A percentile compares a stretch with the other conserved stretches of the same genome.
phyloP scores from a whole-genome alignment of 306 rosid species.

The Luffa acutangula region DNA sequence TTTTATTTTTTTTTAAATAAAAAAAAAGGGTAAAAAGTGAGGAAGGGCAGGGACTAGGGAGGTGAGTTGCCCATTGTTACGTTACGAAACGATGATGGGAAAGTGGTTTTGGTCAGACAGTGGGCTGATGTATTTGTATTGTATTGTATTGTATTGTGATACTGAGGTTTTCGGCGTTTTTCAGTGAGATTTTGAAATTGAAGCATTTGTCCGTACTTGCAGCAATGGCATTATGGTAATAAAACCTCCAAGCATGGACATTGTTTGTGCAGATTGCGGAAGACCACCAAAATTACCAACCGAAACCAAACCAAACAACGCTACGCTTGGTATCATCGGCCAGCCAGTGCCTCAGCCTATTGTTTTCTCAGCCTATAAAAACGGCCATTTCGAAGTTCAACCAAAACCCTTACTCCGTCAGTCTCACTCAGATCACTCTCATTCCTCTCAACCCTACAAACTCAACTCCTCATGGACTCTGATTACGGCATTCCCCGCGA shows the following conservation, averaged over 20 bases:
- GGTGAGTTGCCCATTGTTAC: background rate
- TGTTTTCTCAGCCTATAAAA: background rate
- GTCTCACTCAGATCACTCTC: background rate
- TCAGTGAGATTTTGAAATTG: no score
- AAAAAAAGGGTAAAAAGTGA: no score
- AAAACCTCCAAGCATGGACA: background rate
- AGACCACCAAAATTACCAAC: background rate
- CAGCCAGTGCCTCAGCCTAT: no score
- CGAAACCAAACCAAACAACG: background rate
- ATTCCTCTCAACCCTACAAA: background rate
- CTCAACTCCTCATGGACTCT: slow-evolving; percentile 41
- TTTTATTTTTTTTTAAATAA: no score
- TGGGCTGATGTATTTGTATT: background rate
- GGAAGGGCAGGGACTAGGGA: no score
- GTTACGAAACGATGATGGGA: background rate
- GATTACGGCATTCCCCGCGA: slow-evolving; percentile 89
- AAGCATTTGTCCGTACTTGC: no score
- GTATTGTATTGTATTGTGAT: no score
- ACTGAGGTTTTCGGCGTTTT: no score
- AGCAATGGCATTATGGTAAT: background rate
- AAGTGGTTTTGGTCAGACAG: background rate
- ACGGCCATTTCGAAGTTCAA: background rate
- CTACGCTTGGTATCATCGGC: background rate
- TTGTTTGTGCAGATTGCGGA: background rate
- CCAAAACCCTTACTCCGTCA: background rate